Conservation (phyloP, 2,329 filamentous ascomycete species). For the Diplodia mutila region DNA sequence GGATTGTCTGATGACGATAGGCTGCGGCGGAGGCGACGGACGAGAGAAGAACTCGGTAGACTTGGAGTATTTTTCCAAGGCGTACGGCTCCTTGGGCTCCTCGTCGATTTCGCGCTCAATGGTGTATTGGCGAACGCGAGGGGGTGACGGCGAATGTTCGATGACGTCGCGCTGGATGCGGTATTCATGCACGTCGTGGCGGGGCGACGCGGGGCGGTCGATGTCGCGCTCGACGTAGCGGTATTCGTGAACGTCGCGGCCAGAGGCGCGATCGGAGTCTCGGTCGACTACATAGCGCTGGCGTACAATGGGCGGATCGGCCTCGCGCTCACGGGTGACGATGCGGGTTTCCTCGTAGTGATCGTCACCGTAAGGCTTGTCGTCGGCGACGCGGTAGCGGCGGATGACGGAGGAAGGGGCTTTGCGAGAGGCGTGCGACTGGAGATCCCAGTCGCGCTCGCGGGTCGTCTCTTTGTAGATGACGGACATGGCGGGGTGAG, state of each 20-base stretch:
- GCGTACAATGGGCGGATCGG: constrained; percentile 17
- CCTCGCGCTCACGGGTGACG: constrained; percentile 40
- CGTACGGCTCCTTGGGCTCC: constrained; percentile 46
- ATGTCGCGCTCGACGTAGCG: constrained; percentile 39
- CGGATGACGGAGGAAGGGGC: constrained; percentile 60
- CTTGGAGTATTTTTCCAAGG: constrained; percentile 56
- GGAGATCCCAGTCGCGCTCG: constrained; percentile 50
- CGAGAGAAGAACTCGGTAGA: constrained; percentile 57
- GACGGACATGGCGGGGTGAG: constrained; percentile 45
- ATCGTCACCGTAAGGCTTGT: constrained; percentile 48
- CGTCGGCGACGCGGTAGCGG: constrained; percentile 62
- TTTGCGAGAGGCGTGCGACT: constrained; percentile 34
- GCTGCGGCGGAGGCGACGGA: constrained; percentile 45
- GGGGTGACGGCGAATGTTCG: constrained; percentile 51
- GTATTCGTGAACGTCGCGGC: constrained; percentile 42
- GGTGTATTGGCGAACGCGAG: constrained; percentile 39
- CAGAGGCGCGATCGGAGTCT: constrained; percentile 28
- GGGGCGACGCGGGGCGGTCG: constrained; percentile 43
- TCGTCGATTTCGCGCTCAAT: constrained; percentile 51
- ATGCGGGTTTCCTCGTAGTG: constrained; percentile 54
- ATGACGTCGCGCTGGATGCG: constrained; percentile 56
- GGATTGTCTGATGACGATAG: constrained; percentile 57
- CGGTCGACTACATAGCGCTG: constrained; percentile 20
- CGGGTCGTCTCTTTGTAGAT: constrained; percentile 48
- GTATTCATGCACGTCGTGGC: constrained; percentile 53